A percentile compares a stretch with the other conserved stretches of the same genome.
Conservation (phyloP, 83 land plant genomes). For the Picea mariana region DNA sequence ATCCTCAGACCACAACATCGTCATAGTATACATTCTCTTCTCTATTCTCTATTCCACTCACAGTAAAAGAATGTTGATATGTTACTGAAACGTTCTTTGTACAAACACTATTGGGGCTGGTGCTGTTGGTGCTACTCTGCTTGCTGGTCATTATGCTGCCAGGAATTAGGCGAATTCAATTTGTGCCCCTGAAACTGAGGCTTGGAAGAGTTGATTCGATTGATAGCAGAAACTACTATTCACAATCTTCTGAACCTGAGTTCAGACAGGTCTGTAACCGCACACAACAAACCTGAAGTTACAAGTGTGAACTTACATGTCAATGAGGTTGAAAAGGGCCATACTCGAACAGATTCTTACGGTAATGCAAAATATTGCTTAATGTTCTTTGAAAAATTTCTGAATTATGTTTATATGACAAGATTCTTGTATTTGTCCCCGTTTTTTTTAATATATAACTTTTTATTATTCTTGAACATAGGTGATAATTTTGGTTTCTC, state of each 20-base stretch:
- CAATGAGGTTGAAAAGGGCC: too few species aligned
- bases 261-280: background rate
- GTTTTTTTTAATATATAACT: background rate
- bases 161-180: too few species aligned
- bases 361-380: slow-evolving; percentile 3
- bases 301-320: background rate
- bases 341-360: background rate
- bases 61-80: too few species aligned
- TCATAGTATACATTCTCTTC: too few species aligned
- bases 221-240: background rate
- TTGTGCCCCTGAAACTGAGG: too few species aligned
- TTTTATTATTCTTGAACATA: background rate
- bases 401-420: background rate
- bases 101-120: too few species aligned
- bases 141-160: too few species aligned
- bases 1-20: too few species aligned
- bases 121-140: too few species aligned
- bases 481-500: background rate
- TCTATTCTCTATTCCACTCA: too few species aligned
- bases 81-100: too few species aligned
- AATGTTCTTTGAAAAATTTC: background rate
- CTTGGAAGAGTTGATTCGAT: too few species aligned
- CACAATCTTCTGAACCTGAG: slow-evolving; percentile 2
- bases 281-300: slow-evolving; percentile 3
- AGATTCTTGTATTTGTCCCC: background rate